Percentiles rank a stretch among this genome's conserved stretches.
These are phyloP conservation scores for Puccinia polysora DNA, from an alignment of 1,284 basidiomycete genomes.

Conservation along the genomic window DNA sequence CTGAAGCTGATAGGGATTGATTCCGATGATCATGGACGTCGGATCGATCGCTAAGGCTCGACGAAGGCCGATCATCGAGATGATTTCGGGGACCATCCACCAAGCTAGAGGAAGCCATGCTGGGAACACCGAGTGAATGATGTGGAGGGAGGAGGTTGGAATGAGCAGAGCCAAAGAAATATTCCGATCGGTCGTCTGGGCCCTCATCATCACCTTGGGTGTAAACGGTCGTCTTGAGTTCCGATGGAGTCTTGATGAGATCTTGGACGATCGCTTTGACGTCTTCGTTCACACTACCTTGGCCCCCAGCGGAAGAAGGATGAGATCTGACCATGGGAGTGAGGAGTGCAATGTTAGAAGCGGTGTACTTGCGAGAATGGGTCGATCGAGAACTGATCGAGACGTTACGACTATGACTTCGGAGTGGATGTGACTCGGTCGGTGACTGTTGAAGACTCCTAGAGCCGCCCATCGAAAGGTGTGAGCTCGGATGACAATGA, in stretches of 20 bases:
- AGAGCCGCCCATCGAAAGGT: too few relatives aligned
- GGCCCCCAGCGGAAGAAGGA: neutral
- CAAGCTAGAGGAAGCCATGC: too few relatives aligned
- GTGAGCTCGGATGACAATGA: too few relatives aligned
- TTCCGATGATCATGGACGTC: too few relatives aligned
- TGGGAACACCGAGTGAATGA: too few relatives aligned
- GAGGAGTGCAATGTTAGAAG: conserved; percentile 18
- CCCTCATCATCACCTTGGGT: conserved; percentile 7
- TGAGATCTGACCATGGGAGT: conserved; percentile 10
- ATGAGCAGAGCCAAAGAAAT: neutral
- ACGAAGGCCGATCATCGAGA: too few relatives aligned
- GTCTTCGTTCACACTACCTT: neutral
- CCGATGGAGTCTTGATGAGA: conserved; percentile 1
- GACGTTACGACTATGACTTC: neutral
- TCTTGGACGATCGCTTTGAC: conserved; percentile 12
- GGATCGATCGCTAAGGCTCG: too few relatives aligned
- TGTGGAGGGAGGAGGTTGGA: neutral
- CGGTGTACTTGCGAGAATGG: conserved; percentile 17
- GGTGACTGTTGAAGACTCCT: too few relatives aligned
- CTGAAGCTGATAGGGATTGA: too few relatives aligned
- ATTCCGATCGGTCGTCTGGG: neutral
- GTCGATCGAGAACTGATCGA: neutral
- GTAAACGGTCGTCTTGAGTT: neutral
- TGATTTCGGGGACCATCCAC: too few relatives aligned
- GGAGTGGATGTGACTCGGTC: too few relatives aligned